phyloP scores from a whole-genome alignment of 257 asterid genomes.

The Scutellaria galericulata region DNA sequence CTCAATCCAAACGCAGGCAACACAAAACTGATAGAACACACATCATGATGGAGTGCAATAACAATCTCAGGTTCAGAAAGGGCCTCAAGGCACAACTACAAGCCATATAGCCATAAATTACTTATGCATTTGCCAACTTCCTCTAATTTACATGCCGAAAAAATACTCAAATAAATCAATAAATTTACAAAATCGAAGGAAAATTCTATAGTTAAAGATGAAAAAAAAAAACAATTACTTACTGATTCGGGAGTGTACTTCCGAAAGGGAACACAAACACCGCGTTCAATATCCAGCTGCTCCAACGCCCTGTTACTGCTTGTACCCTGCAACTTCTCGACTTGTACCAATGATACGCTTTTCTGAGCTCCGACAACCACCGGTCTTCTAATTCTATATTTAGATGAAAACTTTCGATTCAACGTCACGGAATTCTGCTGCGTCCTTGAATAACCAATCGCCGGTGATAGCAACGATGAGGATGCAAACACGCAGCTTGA shows the following conservation, averaged over 20 bases:
- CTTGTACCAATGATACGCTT: conserved; percentile 40
- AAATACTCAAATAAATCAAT: not conserved
- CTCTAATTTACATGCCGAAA: not conserved
- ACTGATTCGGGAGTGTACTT: conserved; percentile 83
- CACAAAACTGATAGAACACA: conserved; percentile 12
- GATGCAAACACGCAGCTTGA: conserved; percentile 36
- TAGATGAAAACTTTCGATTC: conserved; percentile 33
- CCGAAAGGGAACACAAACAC: conserved; percentile 87
- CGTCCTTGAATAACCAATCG: conserved; percentile 29
- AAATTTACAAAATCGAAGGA: not conserved
- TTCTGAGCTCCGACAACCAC: conserved; percentile 45
- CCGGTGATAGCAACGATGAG: conserved; percentile 38
- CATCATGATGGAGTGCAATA: conserved; percentile 14
- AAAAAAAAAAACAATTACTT: conserved; percentile 26
- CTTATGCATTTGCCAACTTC: conserved; percentile 8
- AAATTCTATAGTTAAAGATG: not conserved
- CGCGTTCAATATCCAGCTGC: conserved; percentile 89
- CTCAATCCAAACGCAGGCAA: not conserved
- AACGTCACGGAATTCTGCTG: conserved; percentile 26
- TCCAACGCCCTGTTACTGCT: conserved; percentile 71
- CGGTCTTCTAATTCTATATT: conserved; percentile 28
- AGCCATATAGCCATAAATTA: not conserved
- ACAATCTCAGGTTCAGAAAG: not conserved
- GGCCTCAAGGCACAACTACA: not conserved
- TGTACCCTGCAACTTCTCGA: conserved; percentile 37